Percentiles rank a stretch among this genome's conserved stretches.
Conservation (phyloP, 129 eudicot species). For the Ambrosia artemisiifolia region DNA sequence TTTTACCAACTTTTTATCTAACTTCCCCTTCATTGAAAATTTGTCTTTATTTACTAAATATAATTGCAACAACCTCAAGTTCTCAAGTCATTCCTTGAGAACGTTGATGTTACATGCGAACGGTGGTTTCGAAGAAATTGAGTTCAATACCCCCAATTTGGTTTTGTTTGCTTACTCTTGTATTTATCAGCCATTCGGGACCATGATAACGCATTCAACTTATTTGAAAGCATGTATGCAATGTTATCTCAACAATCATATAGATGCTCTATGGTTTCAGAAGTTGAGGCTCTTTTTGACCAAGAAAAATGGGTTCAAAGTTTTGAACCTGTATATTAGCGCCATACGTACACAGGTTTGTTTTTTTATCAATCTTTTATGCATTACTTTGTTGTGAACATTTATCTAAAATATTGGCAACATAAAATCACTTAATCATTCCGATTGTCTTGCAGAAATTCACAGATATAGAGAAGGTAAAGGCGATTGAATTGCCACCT, state of each 20-base stretch:
- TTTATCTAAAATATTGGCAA: no score
- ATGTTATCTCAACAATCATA: neutral
- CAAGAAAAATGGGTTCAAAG: neutral
- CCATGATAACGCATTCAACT: neutral
- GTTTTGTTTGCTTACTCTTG: neutral
- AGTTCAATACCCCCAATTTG: neutral
- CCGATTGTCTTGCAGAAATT: no score
- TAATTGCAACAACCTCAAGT: neutral
- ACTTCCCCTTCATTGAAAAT: neutral
- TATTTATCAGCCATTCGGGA: neutral
- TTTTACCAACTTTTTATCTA: neutral
- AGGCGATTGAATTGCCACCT: neutral
- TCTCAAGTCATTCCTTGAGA: neutral
- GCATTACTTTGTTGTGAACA: neutral
- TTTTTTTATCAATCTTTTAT: neutral
- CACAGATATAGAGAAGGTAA: neutral
- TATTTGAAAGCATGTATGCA: neutral
- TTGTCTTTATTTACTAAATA: neutral
- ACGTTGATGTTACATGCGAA: neutral
- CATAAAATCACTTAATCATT: neutral
- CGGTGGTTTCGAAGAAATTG: neutral
- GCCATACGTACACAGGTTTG: neutral
- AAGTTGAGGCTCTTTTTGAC: neutral
- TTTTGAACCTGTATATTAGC: neutral
- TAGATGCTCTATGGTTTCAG: neutral